Evolutionary conservation across 2,329 filamentous ascomycete species (phyloP), one percentile per base, ranked within the genome.

Genomic region (Byssochlamys sp.): DNA sequence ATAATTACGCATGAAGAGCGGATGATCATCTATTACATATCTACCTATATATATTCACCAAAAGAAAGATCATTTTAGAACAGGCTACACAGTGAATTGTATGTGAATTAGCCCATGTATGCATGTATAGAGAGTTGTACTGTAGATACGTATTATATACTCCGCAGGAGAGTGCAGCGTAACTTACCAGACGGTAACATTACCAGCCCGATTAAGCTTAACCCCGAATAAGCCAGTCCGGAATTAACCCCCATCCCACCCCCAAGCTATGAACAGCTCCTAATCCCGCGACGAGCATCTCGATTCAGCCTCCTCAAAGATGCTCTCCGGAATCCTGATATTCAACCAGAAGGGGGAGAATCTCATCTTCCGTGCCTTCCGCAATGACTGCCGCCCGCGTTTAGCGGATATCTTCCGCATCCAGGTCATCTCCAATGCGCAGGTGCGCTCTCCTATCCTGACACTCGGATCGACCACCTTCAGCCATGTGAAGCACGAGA

Each of bases 261-360:
- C 52, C 45, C 45, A 53, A 53, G 28, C 33, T 39, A 45, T 52
- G 31, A 52, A 53, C 48, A 49, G 35, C 45, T 50, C 33, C 33
- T 55, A 57, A 19, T 58, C 52, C 54, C 55, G 39, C 39, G 39
- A 45, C 39, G 39, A 45, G 39, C 39, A 24, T 45, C 39, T 45
- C 39, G n/a, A 45, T 45, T n/a, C 39, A 19, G 19, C 9, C 39
- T 45, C 50, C 55, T 60, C 62, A 77, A 86, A 69, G 62, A 99
- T 99, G 95, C 81, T 99, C 66, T 97, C 92, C 66, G 94, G 94
- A 59, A 92, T 99, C 70, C 85, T 99, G 65, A 87, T 99, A 66
- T 99, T 99, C 83, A 99, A 99, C 67, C 94, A 99, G 75, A 99
- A 99, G 78, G 94, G 94, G 78, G 94, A 99, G 80, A 96, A 99